Conservation (phyloP, 495 filamentous ascomycete species). For the Hyaloscypha bicolor region DNA sequence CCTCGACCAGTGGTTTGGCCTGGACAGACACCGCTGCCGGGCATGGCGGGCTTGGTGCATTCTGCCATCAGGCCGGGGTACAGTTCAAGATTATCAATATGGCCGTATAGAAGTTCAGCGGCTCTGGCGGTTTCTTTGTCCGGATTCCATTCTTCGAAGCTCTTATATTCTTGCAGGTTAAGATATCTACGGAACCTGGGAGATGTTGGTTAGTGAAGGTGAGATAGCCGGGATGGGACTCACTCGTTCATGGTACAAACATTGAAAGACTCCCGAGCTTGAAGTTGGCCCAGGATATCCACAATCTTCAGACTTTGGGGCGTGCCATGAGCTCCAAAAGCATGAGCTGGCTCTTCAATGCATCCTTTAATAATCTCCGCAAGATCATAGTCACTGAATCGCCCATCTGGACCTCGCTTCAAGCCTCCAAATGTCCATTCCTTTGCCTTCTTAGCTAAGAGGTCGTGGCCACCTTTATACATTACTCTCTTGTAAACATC, state of each 20-base stretch:
- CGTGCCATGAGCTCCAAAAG: constrained; percentile 73
- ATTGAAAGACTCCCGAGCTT: constrained; percentile 57
- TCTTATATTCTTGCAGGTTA: constrained; percentile 68
- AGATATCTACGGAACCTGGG: constrained; percentile 88
- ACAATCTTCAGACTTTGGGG: constrained; percentile 72
- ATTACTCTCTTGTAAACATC: constrained; percentile 56
- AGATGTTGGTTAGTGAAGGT: constrained; percentile 46
- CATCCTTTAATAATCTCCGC: constrained; percentile 67
- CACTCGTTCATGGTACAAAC: constrained; percentile 48
- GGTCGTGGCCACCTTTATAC: constrained; percentile 48
- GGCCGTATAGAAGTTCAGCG: constrained; percentile 75
- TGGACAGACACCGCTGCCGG: constrained; percentile 80
- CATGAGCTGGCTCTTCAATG: constrained; percentile 66
- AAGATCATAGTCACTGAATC: constrained; percentile 67
- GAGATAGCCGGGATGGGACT: constrained; percentile 7
- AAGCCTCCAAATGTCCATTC: constrained; percentile 67
- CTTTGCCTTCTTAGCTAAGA: constrained; percentile 59
- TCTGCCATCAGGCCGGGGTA: constrained; percentile 85
- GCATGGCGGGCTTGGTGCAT: constrained; percentile 72
- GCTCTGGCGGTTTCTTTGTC: constrained; percentile 72
- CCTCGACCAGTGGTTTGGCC: constrained; percentile 81
- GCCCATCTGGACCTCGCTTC: constrained; percentile 60
- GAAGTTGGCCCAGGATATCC: constrained; percentile 84
- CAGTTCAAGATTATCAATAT: constrained; percentile 77
- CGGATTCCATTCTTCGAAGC: constrained; percentile 84